Percentiles rank a stretch among this genome's conserved stretches.
phyloP scores from a whole-genome alignment of 495 filamentous ascomycete species.

The Pyronema omphalodes region DNA sequence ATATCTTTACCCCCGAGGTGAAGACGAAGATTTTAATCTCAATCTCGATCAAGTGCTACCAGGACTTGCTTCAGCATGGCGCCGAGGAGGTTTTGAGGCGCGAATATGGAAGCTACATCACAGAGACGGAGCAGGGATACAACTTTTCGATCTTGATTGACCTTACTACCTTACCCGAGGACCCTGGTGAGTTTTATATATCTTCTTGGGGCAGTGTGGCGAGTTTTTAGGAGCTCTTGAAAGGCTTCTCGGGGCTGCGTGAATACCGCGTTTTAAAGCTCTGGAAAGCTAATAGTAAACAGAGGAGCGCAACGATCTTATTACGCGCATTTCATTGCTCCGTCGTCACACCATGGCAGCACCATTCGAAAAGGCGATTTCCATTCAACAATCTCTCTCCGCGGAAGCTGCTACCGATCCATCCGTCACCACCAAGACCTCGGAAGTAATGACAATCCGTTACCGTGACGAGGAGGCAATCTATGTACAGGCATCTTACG shows the following conservation, averaged over 20 bases:
- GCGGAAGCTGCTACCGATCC: conserved; percentile 78
- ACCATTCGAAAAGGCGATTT: conserved; percentile 89
- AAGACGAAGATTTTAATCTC: conserved; percentile 88
- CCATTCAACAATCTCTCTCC: conserved; percentile 61
- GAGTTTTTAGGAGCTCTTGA: not conserved
- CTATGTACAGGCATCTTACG: conserved; percentile 92
- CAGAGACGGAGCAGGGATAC: conserved; percentile 71
- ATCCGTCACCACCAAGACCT: conserved; percentile 56
- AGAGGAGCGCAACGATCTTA: conserved; percentile 67
- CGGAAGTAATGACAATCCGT: conserved; percentile 87
- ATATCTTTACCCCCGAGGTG: conserved; percentile 83
- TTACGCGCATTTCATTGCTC: conserved; percentile 66
- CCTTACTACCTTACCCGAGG: conserved; percentile 64
- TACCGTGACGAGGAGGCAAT: conserved; percentile 99
- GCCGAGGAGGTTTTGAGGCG: conserved; percentile 76
- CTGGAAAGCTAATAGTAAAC: conserved; percentile 12
- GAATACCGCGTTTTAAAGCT: not conserved
- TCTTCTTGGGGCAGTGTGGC: not conserved
- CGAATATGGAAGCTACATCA: conserved; percentile 86
- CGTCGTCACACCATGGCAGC: conserved; percentile 98
- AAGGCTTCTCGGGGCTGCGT: not conserved
- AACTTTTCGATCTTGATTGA: conserved; percentile 87
- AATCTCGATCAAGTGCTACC: conserved; percentile 82
- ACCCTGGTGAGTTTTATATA: conserved; percentile 35
- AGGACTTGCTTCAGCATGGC: conserved; percentile 79